phyloP scores from a whole-genome alignment of 2,329 filamentous ascomycete species.

The Pseudogymnoascus sp. region DNA sequence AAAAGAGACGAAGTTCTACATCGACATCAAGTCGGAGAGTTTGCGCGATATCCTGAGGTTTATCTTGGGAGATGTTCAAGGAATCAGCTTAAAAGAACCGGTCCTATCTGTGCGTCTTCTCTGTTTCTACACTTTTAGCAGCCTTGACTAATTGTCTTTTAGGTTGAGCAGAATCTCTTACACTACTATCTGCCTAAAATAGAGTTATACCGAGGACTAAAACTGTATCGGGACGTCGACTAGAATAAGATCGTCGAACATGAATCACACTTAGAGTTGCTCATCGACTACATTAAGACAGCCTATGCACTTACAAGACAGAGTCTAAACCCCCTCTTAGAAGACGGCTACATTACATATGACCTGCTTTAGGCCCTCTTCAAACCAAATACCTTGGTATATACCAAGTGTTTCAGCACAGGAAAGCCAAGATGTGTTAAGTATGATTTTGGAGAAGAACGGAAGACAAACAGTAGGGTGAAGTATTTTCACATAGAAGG shows the following conservation, averaged over 20 bases:
- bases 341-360: slow-evolving; percentile 8
- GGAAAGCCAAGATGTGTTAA: slow-evolving; percentile 9
- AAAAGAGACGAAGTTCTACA: neutral
- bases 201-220: slow-evolving; percentile 6
- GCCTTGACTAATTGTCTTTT: slow-evolving; percentile 10
- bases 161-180: slow-evolving; percentile 16
- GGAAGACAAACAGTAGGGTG: slow-evolving; percentile 1
- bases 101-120: slow-evolving; percentile 6
- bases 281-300: slow-evolving; percentile 8
- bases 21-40: slow-evolving; percentile 11
- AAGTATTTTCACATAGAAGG: slow-evolving; percentile 13
- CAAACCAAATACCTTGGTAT: slow-evolving; percentile 8
- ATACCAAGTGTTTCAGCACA: slow-evolving; percentile 6
- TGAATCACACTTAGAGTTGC: slow-evolving; percentile 17
- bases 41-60: slow-evolving; percentile 11
- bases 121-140: neutral
- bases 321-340: neutral
- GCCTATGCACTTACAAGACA: neutral
- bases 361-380: slow-evolving; percentile 11
- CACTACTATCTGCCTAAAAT: slow-evolving; percentile 15
- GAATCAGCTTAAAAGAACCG: slow-evolving; percentile 8
- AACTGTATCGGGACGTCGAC: neutral
- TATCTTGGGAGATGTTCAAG: slow-evolving; percentile 8
- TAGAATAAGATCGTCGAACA: neutral
- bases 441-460: slow-evolving; percentile 10